phyloP scores from a whole-genome alignment of 805 yeast species.

The Saccharomycopsis fermentans region DNA sequence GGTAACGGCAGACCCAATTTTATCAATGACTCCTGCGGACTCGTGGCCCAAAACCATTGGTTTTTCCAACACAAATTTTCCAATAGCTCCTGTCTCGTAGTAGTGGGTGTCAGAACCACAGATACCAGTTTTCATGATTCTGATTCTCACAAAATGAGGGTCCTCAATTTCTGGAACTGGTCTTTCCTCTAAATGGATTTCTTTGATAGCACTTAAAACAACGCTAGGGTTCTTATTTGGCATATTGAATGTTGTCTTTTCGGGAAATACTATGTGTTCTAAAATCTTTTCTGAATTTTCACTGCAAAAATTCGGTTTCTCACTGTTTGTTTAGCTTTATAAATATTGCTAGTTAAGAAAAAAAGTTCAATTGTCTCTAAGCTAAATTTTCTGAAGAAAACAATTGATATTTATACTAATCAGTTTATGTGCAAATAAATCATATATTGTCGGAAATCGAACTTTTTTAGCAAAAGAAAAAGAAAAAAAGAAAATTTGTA shows the following conservation, averaged over 20 bases:
- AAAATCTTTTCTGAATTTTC: no score
- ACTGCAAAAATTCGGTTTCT: no score
- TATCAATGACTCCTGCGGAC: constrained; percentile 65
- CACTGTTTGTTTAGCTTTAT: no score
- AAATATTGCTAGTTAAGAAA: no score
- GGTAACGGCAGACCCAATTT: constrained; percentile 58
- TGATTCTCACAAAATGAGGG: constrained; percentile 61
- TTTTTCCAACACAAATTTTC: constrained; percentile 56
- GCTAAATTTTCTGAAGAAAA: no score
- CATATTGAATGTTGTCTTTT: neutral
- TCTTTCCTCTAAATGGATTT: constrained; percentile 55
- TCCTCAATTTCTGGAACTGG: constrained; percentile 54
- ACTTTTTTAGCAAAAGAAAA: no score
- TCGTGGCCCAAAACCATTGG: constrained; percentile 92
- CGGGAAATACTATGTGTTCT: no score
- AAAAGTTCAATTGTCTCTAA: no score
- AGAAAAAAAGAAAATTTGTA: no score
- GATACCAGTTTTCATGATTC: constrained; percentile 74
- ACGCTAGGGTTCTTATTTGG: constrained; percentile 29
- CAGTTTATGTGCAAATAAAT: no score
- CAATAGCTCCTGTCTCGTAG: constrained; percentile 70
- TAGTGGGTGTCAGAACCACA: constrained; percentile 86
- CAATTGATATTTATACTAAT: no score
- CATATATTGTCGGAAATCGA: no score
- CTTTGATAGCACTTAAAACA: constrained; percentile 54